A percentile compares a stretch with the other conserved stretches of the same genome.
Evolutionary conservation across 441 rosid species (phyloP).

Genomic region (Lepidium campestre): DNA sequence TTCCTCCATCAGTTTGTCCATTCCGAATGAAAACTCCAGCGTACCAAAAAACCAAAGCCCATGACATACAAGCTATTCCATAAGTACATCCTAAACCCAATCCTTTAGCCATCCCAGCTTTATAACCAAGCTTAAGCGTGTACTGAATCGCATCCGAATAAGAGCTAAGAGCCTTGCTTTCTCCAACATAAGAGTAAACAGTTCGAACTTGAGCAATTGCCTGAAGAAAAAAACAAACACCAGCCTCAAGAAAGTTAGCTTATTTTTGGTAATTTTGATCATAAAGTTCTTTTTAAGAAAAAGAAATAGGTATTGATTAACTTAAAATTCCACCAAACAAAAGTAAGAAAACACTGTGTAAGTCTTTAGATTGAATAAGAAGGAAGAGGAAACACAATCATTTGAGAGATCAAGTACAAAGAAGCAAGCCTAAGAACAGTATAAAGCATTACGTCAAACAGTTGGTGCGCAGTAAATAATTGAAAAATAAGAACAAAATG

Average conservation of each 20-base stretch:
- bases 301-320: conserved; percentile 8
- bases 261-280: neutral
- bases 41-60: conserved; percentile 99
- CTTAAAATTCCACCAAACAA: neutral
- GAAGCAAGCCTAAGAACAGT: conserved; percentile 26
- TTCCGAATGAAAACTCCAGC: conserved; percentile 96
- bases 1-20: conserved; percentile 93
- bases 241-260: neutral
- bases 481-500: neutral
- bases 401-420: conserved; percentile 27
- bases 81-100: conserved; percentile 96
- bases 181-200: conserved; percentile 92
- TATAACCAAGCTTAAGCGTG: conserved; percentile 90
- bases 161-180: conserved; percentile 83
- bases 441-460: conserved; percentile 19
- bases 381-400: conserved; percentile 16
- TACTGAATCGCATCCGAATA: conserved; percentile 95
- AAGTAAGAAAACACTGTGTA: conserved; percentile 13
- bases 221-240: conserved; percentile 26
- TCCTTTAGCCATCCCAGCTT: conserved; percentile 99
- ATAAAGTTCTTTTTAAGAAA: neutral
- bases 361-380: conserved; percentile 1
- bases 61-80: conserved; percentile 99
- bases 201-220: conserved; percentile 98
- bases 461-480: conserved; percentile 8